Evolutionary conservation across 805 yeast genomes (phyloP).

Genomic region (Starmerella ratchasimensis): DNA sequence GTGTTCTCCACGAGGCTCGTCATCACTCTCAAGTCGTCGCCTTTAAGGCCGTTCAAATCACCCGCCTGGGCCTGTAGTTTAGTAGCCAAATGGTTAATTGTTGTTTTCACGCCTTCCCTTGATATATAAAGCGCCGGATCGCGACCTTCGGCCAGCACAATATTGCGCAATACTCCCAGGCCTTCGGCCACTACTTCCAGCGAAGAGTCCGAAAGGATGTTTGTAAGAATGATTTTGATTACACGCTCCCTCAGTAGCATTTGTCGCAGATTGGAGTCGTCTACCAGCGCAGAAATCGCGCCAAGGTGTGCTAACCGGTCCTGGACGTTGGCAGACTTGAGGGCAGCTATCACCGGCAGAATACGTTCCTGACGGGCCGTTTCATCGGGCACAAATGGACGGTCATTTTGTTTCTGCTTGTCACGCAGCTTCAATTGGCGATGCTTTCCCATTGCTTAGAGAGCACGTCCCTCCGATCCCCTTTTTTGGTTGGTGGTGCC

Average conservation of each 20-base stretch:
- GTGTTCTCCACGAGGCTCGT: constrained; percentile 31
- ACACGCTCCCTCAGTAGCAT: constrained; percentile 58
- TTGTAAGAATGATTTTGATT: constrained; percentile 48
- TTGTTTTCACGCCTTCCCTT: constrained; percentile 46
- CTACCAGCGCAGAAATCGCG: constrained; percentile 57
- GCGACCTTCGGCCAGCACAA: constrained; percentile 77
- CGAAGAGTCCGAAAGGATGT: constrained; percentile 49
- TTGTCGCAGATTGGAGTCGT: constrained; percentile 50
- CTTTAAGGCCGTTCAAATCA: not conserved
- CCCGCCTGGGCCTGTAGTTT: not conserved
- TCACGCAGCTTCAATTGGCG: constrained; percentile 5
- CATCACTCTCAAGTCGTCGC: not conserved
- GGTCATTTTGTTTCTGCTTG: constrained; percentile 13
- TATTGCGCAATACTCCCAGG: constrained; percentile 65
- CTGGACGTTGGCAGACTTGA: constrained; percentile 48
- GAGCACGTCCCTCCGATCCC: too few relatives aligned
- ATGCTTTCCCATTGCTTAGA: constrained; percentile 10
- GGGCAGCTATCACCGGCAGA: constrained; percentile 51
- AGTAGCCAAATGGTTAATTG: not conserved
- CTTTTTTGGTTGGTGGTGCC: too few relatives aligned
- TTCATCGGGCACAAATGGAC: constrained; percentile 32
- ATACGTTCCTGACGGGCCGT: constrained; percentile 41
- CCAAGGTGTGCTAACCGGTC: constrained; percentile 69
- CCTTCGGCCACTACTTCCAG: constrained; percentile 71
- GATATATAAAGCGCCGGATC: constrained; percentile 62